Evolutionary conservation across 352 stramenopile species (phyloP), one percentile per base, ranked within the genome.

Genomic region (Ochromonadaceae sp.): DNA sequence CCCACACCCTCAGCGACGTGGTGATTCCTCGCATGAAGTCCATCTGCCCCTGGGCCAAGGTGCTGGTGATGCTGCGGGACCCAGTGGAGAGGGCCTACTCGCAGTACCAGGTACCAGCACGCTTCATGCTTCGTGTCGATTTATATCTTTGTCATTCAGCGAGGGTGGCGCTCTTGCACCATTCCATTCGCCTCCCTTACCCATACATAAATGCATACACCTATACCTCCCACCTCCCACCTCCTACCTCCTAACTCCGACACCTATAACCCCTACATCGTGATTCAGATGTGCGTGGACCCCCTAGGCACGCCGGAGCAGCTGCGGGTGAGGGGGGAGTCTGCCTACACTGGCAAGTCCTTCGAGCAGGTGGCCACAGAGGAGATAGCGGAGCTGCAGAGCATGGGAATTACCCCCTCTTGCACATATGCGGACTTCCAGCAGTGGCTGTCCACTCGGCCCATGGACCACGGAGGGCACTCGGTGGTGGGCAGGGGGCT

Each of bases 211-310:
- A n/a, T n/a, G n/a, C n/a, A n/a, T n/a, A n/a, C n/a, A n/a, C n/a
- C n/a, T n/a, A n/a, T n/a, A n/a, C n/a, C n/a, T n/a, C n/a, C n/a
- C n/a, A n/a, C n/a, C n/a, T n/a, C n/a, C n/a, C n/a, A n/a, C n/a
- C n/a, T n/a, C n/a, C n/a, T n/a, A n/a, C n/a, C n/a, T n/a, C n/a
- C n/a, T n/a, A n/a, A n/a, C n/a, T n/a, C n/a, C n/a, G n/a, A n/a
- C n/a, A n/a, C n/a, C n/a, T n/a, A n/a, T n/a, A n/a, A n/a, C n/a
- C n/a, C n/a, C n/a, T n/a, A n/a, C n/a, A n/a, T n/a, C n/a, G n/a
- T n/a, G n/a, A n/a, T n/a, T n/a, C n/a, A n/a, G 55, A 90, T 90
- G 82, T 86, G 78, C 1, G 80, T 76, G 0, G 82, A 90, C 70
- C 71, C 70, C 1, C 75, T 81, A 20, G 83, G 83, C 44, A 87